These are phyloP conservation scores for Teunomyces cretensis DNA, from an alignment of 805 yeast genomes.

Conservation along the genomic window DNA sequence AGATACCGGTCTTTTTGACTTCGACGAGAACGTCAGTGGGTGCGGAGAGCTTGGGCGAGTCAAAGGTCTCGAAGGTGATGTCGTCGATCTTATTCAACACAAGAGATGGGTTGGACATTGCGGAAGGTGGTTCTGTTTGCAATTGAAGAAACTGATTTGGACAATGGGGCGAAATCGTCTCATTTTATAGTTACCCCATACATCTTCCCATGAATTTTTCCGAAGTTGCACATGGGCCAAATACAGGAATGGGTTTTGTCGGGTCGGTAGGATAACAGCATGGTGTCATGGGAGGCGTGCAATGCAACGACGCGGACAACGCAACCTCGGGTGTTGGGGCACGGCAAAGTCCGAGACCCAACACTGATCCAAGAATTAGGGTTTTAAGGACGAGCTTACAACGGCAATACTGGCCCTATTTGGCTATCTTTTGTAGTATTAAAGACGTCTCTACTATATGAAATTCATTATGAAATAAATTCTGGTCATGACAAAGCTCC, in stretches of 20 bases:
- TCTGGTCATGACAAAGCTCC: not conserved
- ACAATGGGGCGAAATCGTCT: not conserved
- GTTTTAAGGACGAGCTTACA: too few relatives aligned
- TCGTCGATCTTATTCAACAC: slow-evolving; percentile 65
- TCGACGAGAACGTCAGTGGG: slow-evolving; percentile 71
- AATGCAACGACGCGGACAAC: not conserved
- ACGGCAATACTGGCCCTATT: not conserved
- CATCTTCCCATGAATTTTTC: not conserved
- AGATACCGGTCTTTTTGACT: slow-evolving; percentile 81
- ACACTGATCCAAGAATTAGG: too few relatives aligned
- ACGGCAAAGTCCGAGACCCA: too few relatives aligned
- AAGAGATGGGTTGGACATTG: slow-evolving; percentile 48
- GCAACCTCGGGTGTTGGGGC: too few relatives aligned
- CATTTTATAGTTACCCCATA: not conserved
- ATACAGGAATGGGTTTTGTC: too few relatives aligned
- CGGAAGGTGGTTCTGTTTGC: slow-evolving; percentile 4
- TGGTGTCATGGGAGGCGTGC: too few relatives aligned
- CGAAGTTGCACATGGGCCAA: not conserved
- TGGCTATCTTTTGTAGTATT: not conserved
- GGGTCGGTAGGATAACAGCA: too few relatives aligned
- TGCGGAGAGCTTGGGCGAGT: slow-evolving; percentile 60
- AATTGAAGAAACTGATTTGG: not conserved
- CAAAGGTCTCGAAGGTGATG: slow-evolving; percentile 65
- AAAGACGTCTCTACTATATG: not conserved
- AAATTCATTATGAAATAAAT: not conserved